Base-by-base conservation (phyloP, 1,284 basidiomycete genomes). In the Chalciporus piperatoides region DNA sequence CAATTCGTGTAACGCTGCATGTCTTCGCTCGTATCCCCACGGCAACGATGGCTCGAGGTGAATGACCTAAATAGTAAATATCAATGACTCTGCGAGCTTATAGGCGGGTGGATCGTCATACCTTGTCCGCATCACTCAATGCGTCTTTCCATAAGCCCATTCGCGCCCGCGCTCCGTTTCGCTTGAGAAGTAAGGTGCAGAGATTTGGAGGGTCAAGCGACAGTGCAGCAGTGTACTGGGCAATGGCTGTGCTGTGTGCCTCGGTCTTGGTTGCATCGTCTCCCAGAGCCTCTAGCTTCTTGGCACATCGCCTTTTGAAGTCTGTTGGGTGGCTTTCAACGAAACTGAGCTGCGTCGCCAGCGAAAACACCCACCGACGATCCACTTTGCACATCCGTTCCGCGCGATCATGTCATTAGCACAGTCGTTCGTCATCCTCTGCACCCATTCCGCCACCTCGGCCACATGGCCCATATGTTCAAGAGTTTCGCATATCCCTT, bases 401-500 rank as follows among this genome's bases (percentile, higher is more conserved):
- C 25, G 19, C 6, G 6, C n/a, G 24, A 6, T 15, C 6, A 11
- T 5, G 2, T 30, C 35, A 6, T 28, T 6, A 21, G 5, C 23
- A 14, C 38, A n/a, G 2, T 43, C 21, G 2, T 10, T 45, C 28
- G n/a, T 25, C 36, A 47, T 40, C 19, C 28, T 30, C 28, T 30
- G 28, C 9, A 14, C 12, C 28, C 1, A 12, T 30, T 11, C 11
- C 5, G 28, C 21, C 8, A 41, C 54, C 17, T 55, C 15, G 19
- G 2, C 25, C 14, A 56, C 17, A 15, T 38, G 49, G 21, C 15
- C 50, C 1, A 30, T 25, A 14, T 2, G 8, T 23, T 33, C 37
- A 1, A 56, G 40, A 15, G 24, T 19, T 9, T 56, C 55, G 1
- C 54, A 56, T 1, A 55, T 44, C 9, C 6, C 28, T 2, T 10